Base-by-base conservation (phyloP, 768 basidiomycete genomes). In the Lactarius hatsudake region DNA sequence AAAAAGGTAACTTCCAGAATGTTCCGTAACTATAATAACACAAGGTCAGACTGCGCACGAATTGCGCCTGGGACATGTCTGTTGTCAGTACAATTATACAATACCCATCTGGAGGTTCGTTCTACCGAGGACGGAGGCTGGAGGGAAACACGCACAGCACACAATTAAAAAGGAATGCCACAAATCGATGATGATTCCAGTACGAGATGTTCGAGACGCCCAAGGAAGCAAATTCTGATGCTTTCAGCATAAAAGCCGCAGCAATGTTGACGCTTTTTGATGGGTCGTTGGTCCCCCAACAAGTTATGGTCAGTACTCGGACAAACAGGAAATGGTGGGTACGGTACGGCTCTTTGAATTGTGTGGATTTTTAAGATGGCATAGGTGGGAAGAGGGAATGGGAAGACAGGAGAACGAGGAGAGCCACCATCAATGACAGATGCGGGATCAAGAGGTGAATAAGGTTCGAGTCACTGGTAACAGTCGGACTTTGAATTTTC, bases 381-480 rank as follows among this genome's bases (percentile, higher is more conserved):
- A 45, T 62, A 38, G 13, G 48, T 53, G 12, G 42, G 42, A 51
- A 28, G 43, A 65, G 34, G 6, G 62, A 30, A 53, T 3, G 34
- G 12, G 48, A 40, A 10, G 13, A 36, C 20, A 40, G 59, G 2
- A 28, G 36, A 58, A 18, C 18, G 6, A 30, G 34, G 42, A 32
- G 18, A 20, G 13, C 6, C 2, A 20, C 63, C 48, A 69, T 62
- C 70, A 61, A 59, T 42, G 65, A 64, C 15, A 56, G 65, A 71
- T 64, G 48, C n/a, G 57, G 26, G 65, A 71, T 71, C 68, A 71
- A 69, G 68, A 69, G 51, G 51, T 40, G 59, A 69, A 63, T 71
- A 71, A 71, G 65, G 70, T 71, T 71, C 45, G 53, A 42, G 30
- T 38, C 53, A 42, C 58, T 43, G 62, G 51, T 69, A 7, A 45